Evolutionary conservation across 768 basidiomycete genomes (phyloP).

Genomic region (Lactarius psammicola): DNA sequence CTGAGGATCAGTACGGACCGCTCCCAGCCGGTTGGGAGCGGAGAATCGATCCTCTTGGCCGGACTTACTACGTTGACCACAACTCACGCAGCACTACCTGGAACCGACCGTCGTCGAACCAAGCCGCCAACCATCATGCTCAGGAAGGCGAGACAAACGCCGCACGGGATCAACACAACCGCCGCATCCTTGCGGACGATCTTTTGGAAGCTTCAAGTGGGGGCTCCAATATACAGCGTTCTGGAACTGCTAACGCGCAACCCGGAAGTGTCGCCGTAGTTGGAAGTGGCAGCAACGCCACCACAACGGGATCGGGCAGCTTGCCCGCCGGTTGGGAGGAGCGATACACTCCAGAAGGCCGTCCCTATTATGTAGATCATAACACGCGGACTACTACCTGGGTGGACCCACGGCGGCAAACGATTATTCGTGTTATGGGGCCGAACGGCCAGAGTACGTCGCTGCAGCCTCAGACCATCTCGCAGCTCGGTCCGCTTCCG

Average conservation of each 20-base stretch:
- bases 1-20: conserved; percentile 90
- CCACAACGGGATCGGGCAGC: conserved; percentile 78
- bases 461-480: conserved; percentile 92
- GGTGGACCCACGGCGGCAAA: conserved; percentile 98
- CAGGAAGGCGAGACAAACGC: conserved; percentile 81
- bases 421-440: conserved; percentile 94
- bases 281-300: conserved; percentile 50
- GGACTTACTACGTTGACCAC: conserved; percentile 99
- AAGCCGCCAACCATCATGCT: conserved; percentile 64
- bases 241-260: conserved; percentile 35
- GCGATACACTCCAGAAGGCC: conserved; percentile 95
- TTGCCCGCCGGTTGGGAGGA: conserved; percentile 99
- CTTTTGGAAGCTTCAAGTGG: conserved; percentile 68
- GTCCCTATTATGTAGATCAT: conserved; percentile 99
- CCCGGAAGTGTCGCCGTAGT: conserved; percentile 40
- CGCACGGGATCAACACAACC: conserved; percentile 82
- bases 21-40: conserved; percentile 95
- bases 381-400: conserved; percentile 99
- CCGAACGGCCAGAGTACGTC: conserved; percentile 85
- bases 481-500: conserved; percentile 93
- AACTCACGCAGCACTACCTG: conserved; percentile 97
- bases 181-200: conserved; percentile 81
- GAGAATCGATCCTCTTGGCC: conserved; percentile 91
- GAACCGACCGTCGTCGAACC: conserved; percentile 85
- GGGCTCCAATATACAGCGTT: conserved; percentile 25